These are phyloP conservation scores for Biancaea sappan DNA, from an alignment of 306 rosid genomes.

Conservation along the genomic window DNA sequence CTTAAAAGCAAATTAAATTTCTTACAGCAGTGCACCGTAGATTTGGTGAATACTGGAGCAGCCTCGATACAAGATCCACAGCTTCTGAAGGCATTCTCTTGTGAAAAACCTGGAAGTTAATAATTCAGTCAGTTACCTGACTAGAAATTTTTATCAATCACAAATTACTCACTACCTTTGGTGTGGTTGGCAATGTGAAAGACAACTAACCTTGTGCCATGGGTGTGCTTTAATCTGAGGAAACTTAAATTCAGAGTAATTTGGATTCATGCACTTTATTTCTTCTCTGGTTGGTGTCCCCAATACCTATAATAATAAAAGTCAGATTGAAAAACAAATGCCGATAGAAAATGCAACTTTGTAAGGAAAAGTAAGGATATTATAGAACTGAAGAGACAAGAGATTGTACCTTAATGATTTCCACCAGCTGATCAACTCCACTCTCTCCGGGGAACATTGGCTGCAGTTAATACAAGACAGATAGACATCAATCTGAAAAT, in stretches of 20 bases:
- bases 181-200: background rate
- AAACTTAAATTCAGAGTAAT: constrained; percentile 84
- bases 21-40: constrained; percentile 95
- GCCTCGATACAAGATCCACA: constrained; percentile 89
- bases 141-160: constrained; percentile 7
- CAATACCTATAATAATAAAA: constrained; percentile 52
- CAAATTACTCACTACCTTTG: background rate
- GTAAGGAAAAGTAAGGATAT: background rate
- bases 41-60: constrained; percentile 91
- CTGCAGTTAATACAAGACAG: constrained; percentile 45
- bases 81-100: constrained; percentile 89
- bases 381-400: background rate
- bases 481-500: constrained; percentile 29
- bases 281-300: constrained; percentile 97
- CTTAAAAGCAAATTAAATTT: constrained; percentile 4
- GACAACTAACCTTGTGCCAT: constrained; percentile 80
- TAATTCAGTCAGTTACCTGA: constrained; percentile 28
- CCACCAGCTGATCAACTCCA: constrained; percentile 83
- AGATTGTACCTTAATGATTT: constrained; percentile 63
- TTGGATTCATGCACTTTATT: constrained; percentile 95
- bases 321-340: constrained; percentile 19
- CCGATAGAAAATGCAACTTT: constrained; percentile 28
- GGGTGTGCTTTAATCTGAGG: constrained; percentile 98
- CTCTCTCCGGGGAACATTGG: constrained; percentile 85
- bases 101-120: constrained; percentile 68